Evolutionary conservation across 2,329 filamentous ascomycete species (phyloP), one percentile per base, ranked within the genome.

Genomic region (Phyllosticta citriasiana): DNA sequence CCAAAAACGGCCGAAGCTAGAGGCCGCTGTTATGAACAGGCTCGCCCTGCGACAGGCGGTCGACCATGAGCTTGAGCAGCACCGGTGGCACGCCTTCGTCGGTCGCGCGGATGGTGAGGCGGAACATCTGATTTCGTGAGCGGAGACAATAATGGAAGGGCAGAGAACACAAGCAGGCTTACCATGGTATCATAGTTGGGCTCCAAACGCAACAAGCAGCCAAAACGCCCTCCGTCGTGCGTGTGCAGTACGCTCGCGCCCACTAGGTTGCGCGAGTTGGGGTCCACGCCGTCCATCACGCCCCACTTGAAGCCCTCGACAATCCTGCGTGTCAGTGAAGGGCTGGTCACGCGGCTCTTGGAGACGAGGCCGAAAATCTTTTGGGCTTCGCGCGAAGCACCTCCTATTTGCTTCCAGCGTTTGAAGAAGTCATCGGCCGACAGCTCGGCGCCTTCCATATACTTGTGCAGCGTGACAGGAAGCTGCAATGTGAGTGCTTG

Each of bases 331-430:
- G 95, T 87, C 66, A 89, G 91, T 2, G 78, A 76, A 62, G 88
- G 84, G 63, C 82, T 88, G 64, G 95, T 83, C 65, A 87, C 86
- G 12, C 80, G 79, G 16, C 79, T 80, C 60, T 82, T 80, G 65
- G 76, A 80, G 27, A 80, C 81, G 1, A 93, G 72, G 0, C 87
- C 85, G 73, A 99, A 95, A 33, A 97, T 91, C 55, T 83, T 83
- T 73, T 99, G 94, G 0, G 89, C 87, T 74, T 99, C 95, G 30
- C 95, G 84, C 1, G 92, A 87, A 1, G 85, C 84, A 4, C 89
- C 91, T 12, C 94, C 94, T 68, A 99, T 97, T 76, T 99, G 94
- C 80, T 96, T 95, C 94, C 94, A 99, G 57, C 95, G 83, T 80
- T 95, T 97, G 83, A 99, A 99, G 76, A 97, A 99, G 71, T 99